Conservation (phyloP, 805 yeast species). For the Clavispora vitiphila region DNA sequence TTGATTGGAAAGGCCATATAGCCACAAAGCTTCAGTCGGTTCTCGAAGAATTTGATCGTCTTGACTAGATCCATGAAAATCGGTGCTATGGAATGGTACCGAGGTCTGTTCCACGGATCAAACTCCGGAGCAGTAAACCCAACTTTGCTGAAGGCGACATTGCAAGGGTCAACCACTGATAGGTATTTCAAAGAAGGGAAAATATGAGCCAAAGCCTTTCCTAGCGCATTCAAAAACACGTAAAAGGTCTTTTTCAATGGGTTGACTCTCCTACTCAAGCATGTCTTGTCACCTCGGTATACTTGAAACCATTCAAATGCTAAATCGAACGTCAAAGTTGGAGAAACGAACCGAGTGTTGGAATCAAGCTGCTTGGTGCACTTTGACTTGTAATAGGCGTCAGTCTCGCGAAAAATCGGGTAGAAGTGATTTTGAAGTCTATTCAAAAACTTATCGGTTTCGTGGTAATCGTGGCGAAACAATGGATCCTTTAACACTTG, state of each 20-base stretch:
- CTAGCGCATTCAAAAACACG: slow-evolving; percentile 31
- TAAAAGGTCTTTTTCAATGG: slow-evolving; percentile 31
- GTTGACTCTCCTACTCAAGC: slow-evolving; percentile 22
- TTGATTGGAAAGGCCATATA: slow-evolving; percentile 5
- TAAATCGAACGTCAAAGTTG: slow-evolving; percentile 28
- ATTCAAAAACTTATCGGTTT: slow-evolving; percentile 27
- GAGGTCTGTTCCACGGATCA: slow-evolving; percentile 11
- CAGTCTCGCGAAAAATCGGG: slow-evolving; percentile 24
- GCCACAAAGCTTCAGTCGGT: slow-evolving; percentile 23
- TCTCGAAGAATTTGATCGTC: slow-evolving; percentile 29
- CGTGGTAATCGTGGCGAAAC: slow-evolving; percentile 17
- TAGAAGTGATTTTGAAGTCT: slow-evolving; percentile 21
- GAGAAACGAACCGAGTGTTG: slow-evolving; percentile 23
- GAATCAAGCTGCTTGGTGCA: slow-evolving; percentile 9
- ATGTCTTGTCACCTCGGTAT: slow-evolving; percentile 28
- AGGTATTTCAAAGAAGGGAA: slow-evolving; percentile 32
- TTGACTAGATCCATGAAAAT: slow-evolving; percentile 25
- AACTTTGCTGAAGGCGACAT: slow-evolving; percentile 26
- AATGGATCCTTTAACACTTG: slow-evolving; percentile 9
- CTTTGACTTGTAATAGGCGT: slow-evolving; percentile 18
- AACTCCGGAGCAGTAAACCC: slow-evolving; percentile 15
- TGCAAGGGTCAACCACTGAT: slow-evolving; percentile 29
- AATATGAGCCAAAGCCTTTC: slow-evolving; percentile 28
- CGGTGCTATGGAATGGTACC: slow-evolving; percentile 18
- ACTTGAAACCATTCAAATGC: slow-evolving; percentile 32